Evolutionary conservation across 495 filamentous ascomycete genomes (phyloP).

Genomic region (Tuber aestivum): DNA sequence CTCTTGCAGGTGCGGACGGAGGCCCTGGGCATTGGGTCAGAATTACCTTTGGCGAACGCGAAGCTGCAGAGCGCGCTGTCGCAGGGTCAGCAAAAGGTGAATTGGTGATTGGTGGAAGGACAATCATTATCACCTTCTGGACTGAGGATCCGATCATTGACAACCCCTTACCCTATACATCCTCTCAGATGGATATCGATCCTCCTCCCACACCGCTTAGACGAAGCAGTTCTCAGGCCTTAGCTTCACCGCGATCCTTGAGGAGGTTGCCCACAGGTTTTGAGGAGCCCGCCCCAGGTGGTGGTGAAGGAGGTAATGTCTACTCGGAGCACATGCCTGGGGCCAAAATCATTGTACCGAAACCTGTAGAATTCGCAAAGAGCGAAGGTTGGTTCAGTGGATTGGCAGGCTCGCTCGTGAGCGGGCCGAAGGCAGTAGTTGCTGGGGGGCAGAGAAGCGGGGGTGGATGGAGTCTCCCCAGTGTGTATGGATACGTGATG

Average conservation of each 20-base stretch:
- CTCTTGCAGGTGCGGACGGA: constrained; percentile 35
- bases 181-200: constrained; percentile 38
- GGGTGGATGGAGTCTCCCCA: constrained; percentile 26
- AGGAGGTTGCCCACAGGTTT: constrained; percentile 32
- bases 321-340: constrained; percentile 40
- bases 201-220: constrained; percentile 18
- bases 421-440: constrained; percentile 31
- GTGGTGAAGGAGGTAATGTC: constrained; percentile 20
- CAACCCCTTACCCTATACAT: constrained; percentile 21
- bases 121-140: constrained; percentile 36
- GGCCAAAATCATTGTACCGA: constrained; percentile 36
- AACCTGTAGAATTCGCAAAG: constrained; percentile 41
- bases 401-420: constrained; percentile 37
- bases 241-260: constrained; percentile 24
- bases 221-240: constrained; percentile 15
- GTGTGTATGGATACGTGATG: constrained; percentile 38
- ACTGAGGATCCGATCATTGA: constrained; percentile 34
- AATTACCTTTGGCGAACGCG: constrained; percentile 39
- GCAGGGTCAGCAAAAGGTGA: constrained; percentile 30
- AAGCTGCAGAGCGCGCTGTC: constrained; percentile 37
- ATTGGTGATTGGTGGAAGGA: constrained; percentile 34
- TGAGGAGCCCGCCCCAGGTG: constrained; percentile 13
- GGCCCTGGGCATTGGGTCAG: constrained; percentile 37
- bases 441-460: constrained; percentile 17
- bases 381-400: constrained; percentile 40